Percentiles rank a stretch among this genome's conserved stretches.
These are phyloP conservation scores for Apiospora sp. DNA, from an alignment of 2,329 filamentous ascomycete species.

Conservation along the genomic window DNA sequence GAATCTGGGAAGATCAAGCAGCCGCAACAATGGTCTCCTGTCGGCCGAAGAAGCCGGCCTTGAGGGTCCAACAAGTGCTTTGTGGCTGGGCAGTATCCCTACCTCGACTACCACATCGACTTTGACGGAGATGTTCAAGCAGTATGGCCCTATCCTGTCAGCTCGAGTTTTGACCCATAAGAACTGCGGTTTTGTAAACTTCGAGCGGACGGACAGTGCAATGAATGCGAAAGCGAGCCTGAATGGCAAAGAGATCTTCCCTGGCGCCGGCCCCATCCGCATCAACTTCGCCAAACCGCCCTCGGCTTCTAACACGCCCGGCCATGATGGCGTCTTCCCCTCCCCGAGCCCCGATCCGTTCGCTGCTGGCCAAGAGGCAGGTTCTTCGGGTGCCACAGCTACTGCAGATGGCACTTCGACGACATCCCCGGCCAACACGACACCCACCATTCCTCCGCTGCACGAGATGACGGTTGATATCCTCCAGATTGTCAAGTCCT, in stretches of 20 bases:
- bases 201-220: slow-evolving; percentile 89
- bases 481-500: slow-evolving; percentile 83
- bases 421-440: slow-evolving; percentile 49
- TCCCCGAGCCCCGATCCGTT: slow-evolving; percentile 92
- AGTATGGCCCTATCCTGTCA: slow-evolving; percentile 90
- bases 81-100: slow-evolving; percentile 98
- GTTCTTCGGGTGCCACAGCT: slow-evolving; percentile 50
- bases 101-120: slow-evolving; percentile 97
- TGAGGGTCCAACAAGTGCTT: slow-evolving; percentile 88
- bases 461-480: slow-evolving; percentile 84
- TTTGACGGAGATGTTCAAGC: slow-evolving; percentile 91
- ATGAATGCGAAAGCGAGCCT: slow-evolving; percentile 86
- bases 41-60: slow-evolving; percentile 79
- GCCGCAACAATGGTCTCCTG: slow-evolving; percentile 72
- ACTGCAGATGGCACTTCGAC: slow-evolving; percentile 43
- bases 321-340: slow-evolving; percentile 85
- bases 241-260: slow-evolving; percentile 98
- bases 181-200: slow-evolving; percentile 99
- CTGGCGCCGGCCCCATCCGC: slow-evolving; percentile 89
- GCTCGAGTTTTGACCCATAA: slow-evolving; percentile 96
- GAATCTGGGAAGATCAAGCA: slow-evolving; percentile 72
- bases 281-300: slow-evolving; percentile 98
- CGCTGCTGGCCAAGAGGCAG: slow-evolving; percentile 60
- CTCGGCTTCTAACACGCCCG: slow-evolving; percentile 87
- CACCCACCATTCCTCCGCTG: slow-evolving; percentile 75